Conservation (phyloP, 768 basidiomycete genomes). For the Austroboletus eburneus region DNA sequence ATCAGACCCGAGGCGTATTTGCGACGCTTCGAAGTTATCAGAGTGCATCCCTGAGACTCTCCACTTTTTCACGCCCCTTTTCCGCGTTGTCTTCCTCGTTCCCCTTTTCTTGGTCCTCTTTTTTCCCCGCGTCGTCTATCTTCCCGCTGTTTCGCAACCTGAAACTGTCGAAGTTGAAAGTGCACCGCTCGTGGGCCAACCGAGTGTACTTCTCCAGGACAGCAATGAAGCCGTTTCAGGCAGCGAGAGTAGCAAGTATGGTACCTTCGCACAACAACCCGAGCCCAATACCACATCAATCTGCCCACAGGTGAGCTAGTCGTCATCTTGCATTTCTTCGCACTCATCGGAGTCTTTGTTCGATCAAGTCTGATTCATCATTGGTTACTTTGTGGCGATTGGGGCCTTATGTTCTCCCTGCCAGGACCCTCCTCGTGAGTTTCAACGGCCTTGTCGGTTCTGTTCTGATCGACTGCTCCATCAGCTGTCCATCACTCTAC, state of each 20-base stretch:
- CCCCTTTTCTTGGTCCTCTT: constrained; percentile 58
- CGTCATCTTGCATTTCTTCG: not conserved
- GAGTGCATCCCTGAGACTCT: constrained; percentile 36
- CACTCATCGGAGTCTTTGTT: not conserved
- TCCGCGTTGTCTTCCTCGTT: constrained; percentile 61
- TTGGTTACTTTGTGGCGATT: constrained; percentile 16
- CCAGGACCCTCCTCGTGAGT: constrained; percentile 24
- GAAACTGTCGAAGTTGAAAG: constrained; percentile 18
- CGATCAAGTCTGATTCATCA: constrained; percentile 13
- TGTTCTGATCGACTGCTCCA: constrained; percentile 1
- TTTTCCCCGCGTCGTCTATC: constrained; percentile 64
- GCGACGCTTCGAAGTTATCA: constrained; percentile 21
- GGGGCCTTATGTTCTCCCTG: constrained; percentile 16
- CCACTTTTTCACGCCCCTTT: constrained; percentile 52
- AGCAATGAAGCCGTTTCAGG: constrained; percentile 32
- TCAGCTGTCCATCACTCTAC: constrained; percentile 61
- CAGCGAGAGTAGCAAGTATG: constrained; percentile 57
- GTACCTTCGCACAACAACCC: constrained; percentile 50
- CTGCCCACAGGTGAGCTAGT: constrained; percentile 9
- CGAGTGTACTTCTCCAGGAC: constrained; percentile 53
- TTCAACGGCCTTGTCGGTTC: not conserved
- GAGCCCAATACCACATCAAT: not conserved
- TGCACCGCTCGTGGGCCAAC: constrained; percentile 31
- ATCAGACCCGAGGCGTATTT: constrained; percentile 18
- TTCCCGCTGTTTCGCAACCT: constrained; percentile 21